These are phyloP conservation scores for Lichina pygmaea DNA, from an alignment of 495 filamentous ascomycete species.

Conservation along the genomic window DNA sequence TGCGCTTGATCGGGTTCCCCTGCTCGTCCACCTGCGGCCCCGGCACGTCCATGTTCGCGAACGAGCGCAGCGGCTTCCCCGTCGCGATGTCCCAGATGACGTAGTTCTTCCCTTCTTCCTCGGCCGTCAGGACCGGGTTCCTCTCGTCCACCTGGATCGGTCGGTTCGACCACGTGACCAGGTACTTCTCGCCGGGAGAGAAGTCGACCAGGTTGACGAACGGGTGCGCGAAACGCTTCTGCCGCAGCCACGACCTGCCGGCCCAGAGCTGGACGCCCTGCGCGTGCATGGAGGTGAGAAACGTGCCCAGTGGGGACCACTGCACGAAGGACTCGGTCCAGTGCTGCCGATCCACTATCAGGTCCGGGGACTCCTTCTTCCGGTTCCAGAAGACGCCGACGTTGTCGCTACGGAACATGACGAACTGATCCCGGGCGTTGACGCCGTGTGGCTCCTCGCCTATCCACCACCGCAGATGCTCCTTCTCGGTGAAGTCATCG, in stretches of 20 bases:
- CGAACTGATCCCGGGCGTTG: conserved; percentile 76
- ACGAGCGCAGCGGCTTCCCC: conserved; percentile 70
- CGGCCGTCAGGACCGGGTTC: conserved; percentile 49
- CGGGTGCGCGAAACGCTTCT: conserved; percentile 81
- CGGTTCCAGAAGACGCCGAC: conserved; percentile 97
- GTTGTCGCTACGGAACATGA: conserved; percentile 66
- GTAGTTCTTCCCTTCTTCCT: conserved; percentile 97
- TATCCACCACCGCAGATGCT: conserved; percentile 85
- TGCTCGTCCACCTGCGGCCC: conserved; percentile 24
- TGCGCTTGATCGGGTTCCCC: conserved; percentile 54
- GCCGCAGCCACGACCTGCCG: conserved; percentile 62
- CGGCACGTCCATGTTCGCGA: conserved; percentile 59
- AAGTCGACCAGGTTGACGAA: conserved; percentile 90
- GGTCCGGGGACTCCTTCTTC: conserved; percentile 72
- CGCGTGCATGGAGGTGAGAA: conserved; percentile 74
- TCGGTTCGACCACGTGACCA: conserved; percentile 87
- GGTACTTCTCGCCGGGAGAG: conserved; percentile 74
- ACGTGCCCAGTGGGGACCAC: conserved; percentile 91
- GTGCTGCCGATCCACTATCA: conserved; percentile 64
- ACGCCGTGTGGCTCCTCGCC: conserved; percentile 25
- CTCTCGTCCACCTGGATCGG: conserved; percentile 81
- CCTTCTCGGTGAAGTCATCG: conserved; percentile 64
- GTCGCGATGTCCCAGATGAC: conserved; percentile 95
- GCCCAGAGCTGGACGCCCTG: conserved; percentile 96
- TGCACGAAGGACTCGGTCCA: conserved; percentile 96